Percentiles rank a stretch among this genome's conserved stretches.
These are phyloP conservation scores for Xylariaceae sp. DNA, from an alignment of 2,329 filamentous ascomycete genomes.

Conservation along the genomic window DNA sequence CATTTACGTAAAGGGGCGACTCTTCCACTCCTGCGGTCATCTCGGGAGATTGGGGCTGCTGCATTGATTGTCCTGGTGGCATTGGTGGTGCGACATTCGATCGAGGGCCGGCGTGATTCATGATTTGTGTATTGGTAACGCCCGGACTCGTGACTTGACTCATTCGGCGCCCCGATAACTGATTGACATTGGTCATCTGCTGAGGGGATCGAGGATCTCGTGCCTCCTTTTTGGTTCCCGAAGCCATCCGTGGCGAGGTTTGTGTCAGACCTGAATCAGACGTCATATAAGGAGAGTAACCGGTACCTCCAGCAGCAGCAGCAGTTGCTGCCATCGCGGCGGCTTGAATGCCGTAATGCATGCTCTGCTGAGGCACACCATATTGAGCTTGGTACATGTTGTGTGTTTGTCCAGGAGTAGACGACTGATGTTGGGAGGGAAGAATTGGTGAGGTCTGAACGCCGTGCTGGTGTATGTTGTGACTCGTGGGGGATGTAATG, in stretches of 20 bases:
- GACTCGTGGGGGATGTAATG: slow-evolving; percentile 73
- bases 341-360: slow-evolving; percentile 85
- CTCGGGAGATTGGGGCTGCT: slow-evolving; percentile 74
- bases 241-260: slow-evolving; percentile 74
- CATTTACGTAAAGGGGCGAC: slow-evolving; percentile 94
- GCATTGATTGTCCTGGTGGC: slow-evolving; percentile 62
- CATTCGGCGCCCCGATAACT: slow-evolving; percentile 65
- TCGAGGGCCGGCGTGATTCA: slow-evolving; percentile 62
- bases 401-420: slow-evolving; percentile 61
- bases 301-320: slow-evolving; percentile 76
- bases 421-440: slow-evolving; percentile 71
- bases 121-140: slow-evolving; percentile 70
- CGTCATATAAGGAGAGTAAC: slow-evolving; percentile 66
- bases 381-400: slow-evolving; percentile 81
- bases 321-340: slow-evolving; percentile 91
- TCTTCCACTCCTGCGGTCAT: slow-evolving; percentile 76
- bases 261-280: slow-evolving; percentile 66
- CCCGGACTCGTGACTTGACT: slow-evolving; percentile 76
- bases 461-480: slow-evolving; percentile 63
- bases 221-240: slow-evolving; percentile 65
- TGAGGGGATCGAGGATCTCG: slow-evolving; percentile 74
- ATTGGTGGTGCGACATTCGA: slow-evolving; percentile 56
- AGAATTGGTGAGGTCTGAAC: slow-evolving; percentile 78
- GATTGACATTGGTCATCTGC: slow-evolving; percentile 62
- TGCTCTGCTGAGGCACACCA: slow-evolving; percentile 67